phyloP scores from a whole-genome alignment of 2,329 filamentous ascomycete genomes.

The Neonectria sp. region DNA sequence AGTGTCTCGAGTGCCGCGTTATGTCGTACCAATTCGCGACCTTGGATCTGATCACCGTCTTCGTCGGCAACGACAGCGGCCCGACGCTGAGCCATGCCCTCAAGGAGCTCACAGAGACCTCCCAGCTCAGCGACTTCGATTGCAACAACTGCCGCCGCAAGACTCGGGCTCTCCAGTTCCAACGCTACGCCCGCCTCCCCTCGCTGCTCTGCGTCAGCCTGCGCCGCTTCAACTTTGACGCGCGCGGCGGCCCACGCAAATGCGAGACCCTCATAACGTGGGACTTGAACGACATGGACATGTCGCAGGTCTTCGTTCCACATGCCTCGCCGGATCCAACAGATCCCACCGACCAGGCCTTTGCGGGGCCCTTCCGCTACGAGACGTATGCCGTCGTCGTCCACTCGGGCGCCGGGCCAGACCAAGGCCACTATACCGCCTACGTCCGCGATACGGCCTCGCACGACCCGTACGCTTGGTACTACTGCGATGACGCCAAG shows the following conservation, averaged over 20 bases:
- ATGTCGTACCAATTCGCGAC: conserved; percentile 58
- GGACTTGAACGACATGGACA: conserved; percentile 78
- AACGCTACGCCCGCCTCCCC: conserved; percentile 83
- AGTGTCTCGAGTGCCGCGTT: conserved; percentile 71
- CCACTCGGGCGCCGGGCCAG: conserved; percentile 78
- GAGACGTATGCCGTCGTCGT: conserved; percentile 89
- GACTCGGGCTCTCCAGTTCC: conserved; percentile 77
- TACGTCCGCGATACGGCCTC: conserved; percentile 73
- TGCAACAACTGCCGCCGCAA: conserved; percentile 83
- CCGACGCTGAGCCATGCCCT: conserved; percentile 74
- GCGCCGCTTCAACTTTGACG: conserved; percentile 68
- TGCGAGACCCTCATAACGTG: conserved; percentile 81
- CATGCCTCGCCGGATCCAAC: conserved; percentile 51
- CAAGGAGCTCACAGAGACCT: conserved; percentile 70
- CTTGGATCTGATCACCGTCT: conserved; percentile 69
- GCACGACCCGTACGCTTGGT: conserved; percentile 62
- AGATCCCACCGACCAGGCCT: conserved; percentile 56
- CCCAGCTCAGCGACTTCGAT: conserved; percentile 76
- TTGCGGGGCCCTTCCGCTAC: conserved; percentile 77
- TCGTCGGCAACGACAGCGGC: conserved; percentile 51
- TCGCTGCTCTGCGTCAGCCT: conserved; percentile 85
- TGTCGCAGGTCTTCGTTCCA: conserved; percentile 61
- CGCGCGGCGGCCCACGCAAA: conserved; percentile 67
- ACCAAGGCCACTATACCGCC: conserved; percentile 85
- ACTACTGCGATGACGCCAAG: conserved; percentile 63